Base-by-base conservation (phyloP, 805 yeast genomes). In the Grigorovia transvaalensis region DNA sequence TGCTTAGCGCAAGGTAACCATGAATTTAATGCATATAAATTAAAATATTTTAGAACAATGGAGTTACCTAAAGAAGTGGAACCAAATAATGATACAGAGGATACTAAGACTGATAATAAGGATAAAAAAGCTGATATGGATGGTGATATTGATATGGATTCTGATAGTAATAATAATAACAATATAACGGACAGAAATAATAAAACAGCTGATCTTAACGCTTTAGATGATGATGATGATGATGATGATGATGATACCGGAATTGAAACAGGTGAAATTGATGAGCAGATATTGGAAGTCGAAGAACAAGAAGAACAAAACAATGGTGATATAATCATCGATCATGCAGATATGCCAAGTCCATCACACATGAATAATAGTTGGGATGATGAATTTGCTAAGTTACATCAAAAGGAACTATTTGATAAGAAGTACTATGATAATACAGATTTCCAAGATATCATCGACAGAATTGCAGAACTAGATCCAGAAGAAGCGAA, bases 1-100 rank as follows among this genome's bases (percentile, higher is more conserved):
- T 77, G 82, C 54, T 66, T 85, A 47, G 79, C 77, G 17, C 67
- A 77, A 67, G 68, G 70, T 75, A 79, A 56, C 71, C 72, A 61
- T 64, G 74, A 40, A 57, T 81, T 54, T 75, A 77, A 56, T 60
- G 63, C 47, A 66, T 57, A 46, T 72, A 71, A 60, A 67, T 74
- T 60, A 56, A 55, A 68, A 59, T 57, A 68, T 48, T 52, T 64
- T 53, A 70, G 68, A 9, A 74, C 65, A 30, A 70, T 70, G 4
- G 74, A 66, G 35, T 73, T 67, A 44, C 71, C 65, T 30, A 69
- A 58, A 57, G 42, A 38, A n/a, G 17, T 60, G 18, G 45, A 42
- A 13, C 66, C 55, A 42, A 66, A 53, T 20, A 55, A 44, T 46
- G 67, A 65, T 43, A 66, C 54, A 3, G 70, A 61, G 7, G 42